Conservation (phyloP, 495 filamentous ascomycete genomes). For the Clohesyomyces aquaticus region DNA sequence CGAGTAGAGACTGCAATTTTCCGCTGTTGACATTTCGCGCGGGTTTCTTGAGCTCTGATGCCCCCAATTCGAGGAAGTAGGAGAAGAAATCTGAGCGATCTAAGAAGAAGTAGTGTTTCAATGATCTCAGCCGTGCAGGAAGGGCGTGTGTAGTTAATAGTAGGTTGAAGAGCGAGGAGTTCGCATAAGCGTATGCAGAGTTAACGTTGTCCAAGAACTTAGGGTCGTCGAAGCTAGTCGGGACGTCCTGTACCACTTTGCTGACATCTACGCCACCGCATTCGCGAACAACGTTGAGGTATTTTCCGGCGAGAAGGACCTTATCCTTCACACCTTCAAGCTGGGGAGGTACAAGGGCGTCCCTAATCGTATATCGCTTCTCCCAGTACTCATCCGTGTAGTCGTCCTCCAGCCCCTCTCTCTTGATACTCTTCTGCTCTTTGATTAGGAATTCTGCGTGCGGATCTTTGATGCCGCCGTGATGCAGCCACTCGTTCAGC, state of each 20-base stretch:
- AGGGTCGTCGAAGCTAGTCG: constrained; percentile 84
- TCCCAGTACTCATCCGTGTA: constrained; percentile 99
- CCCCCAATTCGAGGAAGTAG: constrained; percentile 89
- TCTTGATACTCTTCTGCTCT: constrained; percentile 91
- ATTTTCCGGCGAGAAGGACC: constrained; percentile 92
- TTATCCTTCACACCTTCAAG: constrained; percentile 91
- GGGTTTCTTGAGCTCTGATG: constrained; percentile 85
- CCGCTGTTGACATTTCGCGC: constrained; percentile 84
- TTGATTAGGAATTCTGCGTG: constrained; percentile 93
- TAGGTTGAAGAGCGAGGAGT: constrained; percentile 87
- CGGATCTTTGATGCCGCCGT: constrained; percentile 91
- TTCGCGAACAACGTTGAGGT: constrained; percentile 95
- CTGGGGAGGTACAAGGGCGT: constrained; percentile 89
- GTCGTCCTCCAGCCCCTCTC: constrained; percentile 89
- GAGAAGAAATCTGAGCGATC: constrained; percentile 97
- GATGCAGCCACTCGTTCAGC: constrained; percentile 98
- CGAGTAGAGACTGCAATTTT: constrained; percentile 91
- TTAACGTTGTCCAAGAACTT: constrained; percentile 89
- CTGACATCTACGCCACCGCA: constrained; percentile 95
- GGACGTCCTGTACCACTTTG: constrained; percentile 84
- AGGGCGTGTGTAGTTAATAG: constrained; percentile 91
- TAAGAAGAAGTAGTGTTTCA: constrained; percentile 99
- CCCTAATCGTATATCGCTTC: constrained; percentile 90
- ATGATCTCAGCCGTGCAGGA: constrained; percentile 78
- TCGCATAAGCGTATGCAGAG: constrained; percentile 90